A percentile compares a stretch with the other conserved stretches of the same genome.
phyloP scores from a whole-genome alignment of 2,329 filamentous ascomycete genomes.

The Cyclaneusma minus region DNA sequence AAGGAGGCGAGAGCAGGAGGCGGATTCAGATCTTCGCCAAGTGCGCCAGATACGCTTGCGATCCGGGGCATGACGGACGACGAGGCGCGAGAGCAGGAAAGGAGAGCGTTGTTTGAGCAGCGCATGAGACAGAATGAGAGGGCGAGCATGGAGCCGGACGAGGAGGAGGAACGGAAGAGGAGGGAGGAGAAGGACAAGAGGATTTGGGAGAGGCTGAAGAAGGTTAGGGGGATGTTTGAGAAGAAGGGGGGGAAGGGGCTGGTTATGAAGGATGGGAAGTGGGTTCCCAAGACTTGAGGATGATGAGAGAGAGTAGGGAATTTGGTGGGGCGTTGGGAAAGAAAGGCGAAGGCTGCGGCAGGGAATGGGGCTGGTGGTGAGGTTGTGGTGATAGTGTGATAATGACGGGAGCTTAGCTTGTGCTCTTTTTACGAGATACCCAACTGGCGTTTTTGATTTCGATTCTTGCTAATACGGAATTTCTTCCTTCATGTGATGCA shows the following conservation, averaged over 20 bases:
- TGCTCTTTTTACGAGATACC: too few relatives aligned
- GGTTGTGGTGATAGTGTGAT: too few relatives aligned
- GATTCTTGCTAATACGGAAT: too few relatives aligned
- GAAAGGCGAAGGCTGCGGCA: too few relatives aligned
- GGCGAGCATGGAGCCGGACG: too few relatives aligned
- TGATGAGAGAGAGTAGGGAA: constrained; percentile 1
- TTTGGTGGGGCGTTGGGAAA: constrained; percentile 2
- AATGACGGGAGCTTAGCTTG: too few relatives aligned
- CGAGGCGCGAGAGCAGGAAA: constrained; percentile 3
- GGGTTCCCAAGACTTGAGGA: constrained; percentile 13
- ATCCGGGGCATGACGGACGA: not conserved
- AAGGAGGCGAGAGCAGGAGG: constrained; percentile 1
- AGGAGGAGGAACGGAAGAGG: too few relatives aligned
- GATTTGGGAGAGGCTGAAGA: constrained; percentile 43
- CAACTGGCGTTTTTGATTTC: too few relatives aligned
- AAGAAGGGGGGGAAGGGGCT: constrained; percentile 58
- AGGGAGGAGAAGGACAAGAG: constrained; percentile 19
- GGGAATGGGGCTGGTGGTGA: too few relatives aligned
- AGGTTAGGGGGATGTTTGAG: constrained; percentile 58
- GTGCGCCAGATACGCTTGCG: not conserved
- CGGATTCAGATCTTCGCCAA: not conserved
- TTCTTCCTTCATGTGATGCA: too few relatives aligned
- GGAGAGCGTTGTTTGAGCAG: constrained; percentile 16
- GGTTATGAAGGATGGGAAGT: constrained; percentile 46
- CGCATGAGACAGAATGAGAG: too few relatives aligned